Evolutionary conservation across 768 basidiomycete genomes (phyloP).

Genomic region (Xerocomus spinulosus): DNA sequence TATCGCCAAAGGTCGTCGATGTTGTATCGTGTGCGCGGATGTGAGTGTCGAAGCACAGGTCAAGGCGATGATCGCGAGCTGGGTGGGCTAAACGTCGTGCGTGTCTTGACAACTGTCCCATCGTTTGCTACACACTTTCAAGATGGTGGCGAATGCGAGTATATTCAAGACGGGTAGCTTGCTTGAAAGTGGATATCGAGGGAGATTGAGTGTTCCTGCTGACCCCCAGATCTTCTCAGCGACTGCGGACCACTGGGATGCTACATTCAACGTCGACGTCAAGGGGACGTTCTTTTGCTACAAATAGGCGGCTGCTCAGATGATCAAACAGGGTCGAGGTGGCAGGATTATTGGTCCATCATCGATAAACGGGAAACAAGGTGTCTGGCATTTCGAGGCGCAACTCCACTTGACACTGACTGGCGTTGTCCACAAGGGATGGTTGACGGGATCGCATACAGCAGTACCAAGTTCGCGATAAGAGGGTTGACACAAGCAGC

Average conservation of each 20-base stretch:
- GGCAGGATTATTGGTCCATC: conserved; percentile 49
- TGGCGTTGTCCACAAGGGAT: neutral
- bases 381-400: neutral
- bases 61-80: neutral
- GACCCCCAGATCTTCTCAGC: too few species aligned
- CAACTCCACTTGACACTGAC: neutral
- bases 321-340: conserved; percentile 48
- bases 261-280: conserved; percentile 37
- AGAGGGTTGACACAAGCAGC: conserved; percentile 36
- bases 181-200: too few species aligned
- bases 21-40: neutral
- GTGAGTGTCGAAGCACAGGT: neutral
- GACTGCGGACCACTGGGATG: neutral
- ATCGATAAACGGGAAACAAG: conserved; percentile 1
- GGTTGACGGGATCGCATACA: conserved; percentile 17
- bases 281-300: conserved; percentile 58
- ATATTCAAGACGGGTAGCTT: neutral
- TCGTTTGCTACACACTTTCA: too few species aligned
- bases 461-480: conserved; percentile 36
- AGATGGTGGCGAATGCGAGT: neutral
- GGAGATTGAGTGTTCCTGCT: too few species aligned
- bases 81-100: neutral
- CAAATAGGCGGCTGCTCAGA: conserved; percentile 55
- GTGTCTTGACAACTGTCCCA: too few species aligned
- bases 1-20: neutral